Conservation (phyloP, 345 rosid genomes). For the Arabis alpina region DNA sequence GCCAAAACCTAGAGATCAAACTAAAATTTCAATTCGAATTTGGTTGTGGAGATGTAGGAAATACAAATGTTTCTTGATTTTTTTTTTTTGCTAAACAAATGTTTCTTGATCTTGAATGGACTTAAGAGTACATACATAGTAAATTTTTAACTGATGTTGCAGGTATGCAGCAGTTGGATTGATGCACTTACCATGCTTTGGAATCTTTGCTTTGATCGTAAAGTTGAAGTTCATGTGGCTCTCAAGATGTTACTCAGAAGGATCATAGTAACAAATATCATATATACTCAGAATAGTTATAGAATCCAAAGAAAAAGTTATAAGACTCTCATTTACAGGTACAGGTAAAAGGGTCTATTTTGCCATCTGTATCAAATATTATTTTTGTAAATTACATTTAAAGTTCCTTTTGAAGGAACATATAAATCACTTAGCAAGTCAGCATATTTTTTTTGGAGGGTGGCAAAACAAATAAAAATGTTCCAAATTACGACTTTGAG, state of each 20-base stretch:
- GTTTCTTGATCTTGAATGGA: constrained; percentile 20
- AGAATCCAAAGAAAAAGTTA: constrained; percentile 6
- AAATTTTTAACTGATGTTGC: constrained; percentile 16
- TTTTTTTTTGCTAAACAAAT: no score
- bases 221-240: constrained; percentile 53
- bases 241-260: constrained; percentile 50
- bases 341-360: not conserved
- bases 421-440: constrained; percentile 18
- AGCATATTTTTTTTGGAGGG: constrained; percentile 1
- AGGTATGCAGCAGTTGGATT: constrained; percentile 61
- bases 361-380: constrained; percentile 8
- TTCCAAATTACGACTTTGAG: no score
- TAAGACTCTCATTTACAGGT: constrained; percentile 5
- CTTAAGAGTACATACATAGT: constrained; percentile 3
- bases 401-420: constrained; percentile 17
- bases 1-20: constrained; percentile 8
- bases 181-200: constrained; percentile 67
- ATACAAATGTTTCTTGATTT: constrained; percentile 5
- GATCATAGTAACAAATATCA: constrained; percentile 4
- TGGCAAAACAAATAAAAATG: not conserved
- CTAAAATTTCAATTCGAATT: not conserved
- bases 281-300: constrained; percentile 3
- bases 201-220: constrained; percentile 53
- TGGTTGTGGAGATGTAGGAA: not conserved
- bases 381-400: constrained; percentile 37